Conservation (phyloP, 1,139 yeast genomes). For the Candida gigantensis region DNA sequence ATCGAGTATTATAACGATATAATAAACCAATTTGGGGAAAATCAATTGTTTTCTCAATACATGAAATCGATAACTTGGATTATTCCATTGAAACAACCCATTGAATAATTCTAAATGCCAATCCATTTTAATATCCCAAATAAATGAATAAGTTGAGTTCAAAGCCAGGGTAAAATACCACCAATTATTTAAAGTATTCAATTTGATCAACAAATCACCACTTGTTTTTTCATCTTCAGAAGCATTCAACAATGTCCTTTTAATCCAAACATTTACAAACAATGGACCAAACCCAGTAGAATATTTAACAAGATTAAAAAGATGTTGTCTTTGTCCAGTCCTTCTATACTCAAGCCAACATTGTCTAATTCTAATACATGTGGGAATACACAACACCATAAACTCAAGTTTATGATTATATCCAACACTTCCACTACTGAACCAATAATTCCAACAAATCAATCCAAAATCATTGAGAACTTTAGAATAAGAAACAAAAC, state of each 20-base stretch:
- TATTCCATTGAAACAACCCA: constrained; percentile 13
- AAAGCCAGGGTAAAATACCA: constrained; percentile 59
- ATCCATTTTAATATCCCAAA: constrained; percentile 89
- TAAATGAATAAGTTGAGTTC: constrained; percentile 74
- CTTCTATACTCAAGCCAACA: constrained; percentile 68
- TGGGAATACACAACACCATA: constrained; percentile 59
- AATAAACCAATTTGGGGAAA: constrained; percentile 36
- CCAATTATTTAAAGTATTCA: constrained; percentile 22
- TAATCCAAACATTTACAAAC: constrained; percentile 43
- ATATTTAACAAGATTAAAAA: constrained; percentile 76
- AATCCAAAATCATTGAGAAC: constrained; percentile 70
- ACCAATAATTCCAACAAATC: constrained; percentile 36
- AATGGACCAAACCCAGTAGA: constrained; percentile 67
- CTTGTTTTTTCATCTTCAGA: constrained; percentile 10
- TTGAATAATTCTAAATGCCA: constrained; percentile 75
- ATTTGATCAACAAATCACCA: constrained; percentile 14
- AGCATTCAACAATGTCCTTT: constrained; percentile 19
- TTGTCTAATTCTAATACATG: constrained; percentile 72
- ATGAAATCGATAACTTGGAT: constrained; percentile 5
- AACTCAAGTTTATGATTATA: constrained; percentile 47
- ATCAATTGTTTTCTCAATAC: constrained; percentile 12
- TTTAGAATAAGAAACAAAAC: constrained; percentile 75
- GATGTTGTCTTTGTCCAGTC: constrained; percentile 53
- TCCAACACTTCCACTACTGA: constrained; percentile 23
- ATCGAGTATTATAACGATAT: constrained; percentile 58